Base-by-base conservation (phyloP, 805 yeast genomes). In the Yamadazyma insecticola region DNA sequence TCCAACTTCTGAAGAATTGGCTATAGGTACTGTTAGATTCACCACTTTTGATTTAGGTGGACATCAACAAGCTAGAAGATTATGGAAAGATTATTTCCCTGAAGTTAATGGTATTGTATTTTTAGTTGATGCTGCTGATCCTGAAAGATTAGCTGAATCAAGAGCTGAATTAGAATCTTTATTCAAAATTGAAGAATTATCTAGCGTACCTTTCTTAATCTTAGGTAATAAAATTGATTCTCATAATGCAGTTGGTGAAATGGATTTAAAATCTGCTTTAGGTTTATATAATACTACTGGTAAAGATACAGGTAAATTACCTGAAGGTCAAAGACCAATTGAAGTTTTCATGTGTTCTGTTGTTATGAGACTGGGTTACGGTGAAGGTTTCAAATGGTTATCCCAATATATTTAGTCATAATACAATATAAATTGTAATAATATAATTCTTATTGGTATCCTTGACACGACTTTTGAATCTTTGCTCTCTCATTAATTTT, bases 31-130 rank as follows among this genome's bases (percentile, higher is more conserved):
- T 48, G 94, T 90, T 41, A 81, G 90, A 60, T 92, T 92, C 74
- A 92, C 99, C 39, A 92, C 99, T 17, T 92, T 92, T 51, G 99
- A 92, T 61, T 74, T 92, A 48, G 99, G 99, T 63, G 99, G 99
- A 26, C 99, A 92, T 70, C 81, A 77, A 60, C 97, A 90, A 67
- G 97, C 99, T 29, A 89, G 99, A 68, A 87, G 98, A 67, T 78
- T 92, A 55, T 92, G 99, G 99, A 89, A 89, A 58, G 97, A 92
- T 60, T 92, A 92, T 63, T 92, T 92, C 81, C 99, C 99, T 37
- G 99, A 92, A 67, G 99, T 92, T 29, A 85, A 88, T 60, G 98
- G 97, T 35, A 92, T 92, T 46, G 97, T 92, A 19, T 92, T 84
- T 61, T 70, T 92, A 37, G 97, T 92, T 19, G 99, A 92, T 59